Percentiles rank a stretch among this genome's conserved stretches.
Evolutionary conservation across 2,329 filamentous ascomycete genomes (phyloP).

Genomic region (Cladophialophora carrionii): DNA sequence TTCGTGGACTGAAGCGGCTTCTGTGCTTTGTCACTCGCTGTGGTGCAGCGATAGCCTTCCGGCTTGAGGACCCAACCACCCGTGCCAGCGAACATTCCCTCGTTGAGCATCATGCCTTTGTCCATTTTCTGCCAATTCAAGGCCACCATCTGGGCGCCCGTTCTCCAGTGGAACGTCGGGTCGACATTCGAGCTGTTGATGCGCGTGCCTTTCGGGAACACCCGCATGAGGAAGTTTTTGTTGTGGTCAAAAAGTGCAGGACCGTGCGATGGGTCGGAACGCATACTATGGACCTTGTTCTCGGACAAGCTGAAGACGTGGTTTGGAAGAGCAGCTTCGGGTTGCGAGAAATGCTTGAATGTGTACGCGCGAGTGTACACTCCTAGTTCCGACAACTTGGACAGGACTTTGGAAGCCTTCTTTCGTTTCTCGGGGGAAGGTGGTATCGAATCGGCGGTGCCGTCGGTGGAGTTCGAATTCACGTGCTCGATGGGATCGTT

Average conservation of each 20-base stretch:
- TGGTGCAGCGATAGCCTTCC: slow-evolving; percentile 64
- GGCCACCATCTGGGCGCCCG: slow-evolving; percentile 86
- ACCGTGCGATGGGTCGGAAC: slow-evolving; percentile 55
- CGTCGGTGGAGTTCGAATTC: slow-evolving; percentile 46
- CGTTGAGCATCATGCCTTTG: slow-evolving; percentile 93
- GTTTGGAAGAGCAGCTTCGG: slow-evolving; percentile 59
- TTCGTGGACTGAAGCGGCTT: slow-evolving; percentile 51
- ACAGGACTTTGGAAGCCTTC: slow-evolving; percentile 66
- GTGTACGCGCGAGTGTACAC: slow-evolving; percentile 86
- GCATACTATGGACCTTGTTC: slow-evolving; percentile 67
- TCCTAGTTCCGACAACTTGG: slow-evolving; percentile 72
- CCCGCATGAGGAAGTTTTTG: slow-evolving; percentile 77
- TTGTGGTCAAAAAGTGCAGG: slow-evolving; percentile 77
- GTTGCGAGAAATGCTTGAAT: slow-evolving; percentile 72
- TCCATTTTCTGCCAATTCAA: slow-evolving; percentile 93
- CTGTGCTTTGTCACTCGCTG: slow-evolving; percentile 8
- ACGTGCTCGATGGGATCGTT: slow-evolving; percentile 36
- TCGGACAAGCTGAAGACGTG: slow-evolving; percentile 69
- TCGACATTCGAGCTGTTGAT: slow-evolving; percentile 86
- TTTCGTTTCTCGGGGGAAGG: slow-evolving; percentile 45
- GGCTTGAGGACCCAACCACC: slow-evolving; percentile 87
- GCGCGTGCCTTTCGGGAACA: slow-evolving; percentile 81
- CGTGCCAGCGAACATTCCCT: slow-evolving; percentile 83
- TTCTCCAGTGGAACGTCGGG: slow-evolving; percentile 81
- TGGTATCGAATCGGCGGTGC: slow-evolving; percentile 38